phyloP scores from a whole-genome alignment of 345 rosid genomes.

The Pugionium cornutum region DNA sequence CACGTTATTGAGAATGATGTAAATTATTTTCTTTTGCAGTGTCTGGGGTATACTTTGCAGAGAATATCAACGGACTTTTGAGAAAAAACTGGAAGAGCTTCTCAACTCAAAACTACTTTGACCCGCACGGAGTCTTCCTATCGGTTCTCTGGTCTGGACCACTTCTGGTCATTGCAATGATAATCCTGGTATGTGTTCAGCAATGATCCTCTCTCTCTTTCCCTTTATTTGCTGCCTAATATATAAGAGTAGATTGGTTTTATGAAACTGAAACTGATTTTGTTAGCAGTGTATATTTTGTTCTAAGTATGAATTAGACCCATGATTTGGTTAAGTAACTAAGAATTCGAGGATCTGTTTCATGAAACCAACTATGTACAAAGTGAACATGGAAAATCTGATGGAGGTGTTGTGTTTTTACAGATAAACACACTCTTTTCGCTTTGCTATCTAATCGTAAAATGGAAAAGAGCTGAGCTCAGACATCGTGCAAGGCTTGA shows the following conservation, averaged over 20 bases:
- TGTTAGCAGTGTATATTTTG: too few relatives aligned
- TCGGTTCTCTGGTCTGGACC: conserved; percentile 97
- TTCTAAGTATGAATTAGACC: too few relatives aligned
- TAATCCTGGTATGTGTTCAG: conserved; percentile 66
- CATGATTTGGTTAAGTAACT: too few relatives aligned
- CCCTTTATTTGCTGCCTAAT: background rate
- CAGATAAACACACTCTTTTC: conserved; percentile 88
- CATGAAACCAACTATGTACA: background rate
- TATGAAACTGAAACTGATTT: background rate
- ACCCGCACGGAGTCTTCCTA: conserved; percentile 74
- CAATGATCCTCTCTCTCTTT: conserved; percentile 1
- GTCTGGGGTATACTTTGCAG: conserved; percentile 90
- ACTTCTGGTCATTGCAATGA: conserved; percentile 70
- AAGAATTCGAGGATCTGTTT: background rate
- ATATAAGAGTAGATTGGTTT: background rate
- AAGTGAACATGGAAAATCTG: too few relatives aligned
- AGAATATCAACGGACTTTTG: conserved; percentile 65
- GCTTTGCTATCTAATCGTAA: conserved; percentile 74
- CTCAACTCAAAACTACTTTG: conserved; percentile 90
- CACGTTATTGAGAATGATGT: too few relatives aligned
- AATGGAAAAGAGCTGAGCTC: conserved; percentile 96
- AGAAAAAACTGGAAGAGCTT: conserved; percentile 76
- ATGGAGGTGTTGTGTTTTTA: conserved; percentile 9
- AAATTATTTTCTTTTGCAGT: conserved; percentile 43
- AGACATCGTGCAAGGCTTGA: conserved; percentile 81